phyloP scores from a whole-genome alignment of 1,284 basidiomycete genomes.

The Mycena citricolor region DNA sequence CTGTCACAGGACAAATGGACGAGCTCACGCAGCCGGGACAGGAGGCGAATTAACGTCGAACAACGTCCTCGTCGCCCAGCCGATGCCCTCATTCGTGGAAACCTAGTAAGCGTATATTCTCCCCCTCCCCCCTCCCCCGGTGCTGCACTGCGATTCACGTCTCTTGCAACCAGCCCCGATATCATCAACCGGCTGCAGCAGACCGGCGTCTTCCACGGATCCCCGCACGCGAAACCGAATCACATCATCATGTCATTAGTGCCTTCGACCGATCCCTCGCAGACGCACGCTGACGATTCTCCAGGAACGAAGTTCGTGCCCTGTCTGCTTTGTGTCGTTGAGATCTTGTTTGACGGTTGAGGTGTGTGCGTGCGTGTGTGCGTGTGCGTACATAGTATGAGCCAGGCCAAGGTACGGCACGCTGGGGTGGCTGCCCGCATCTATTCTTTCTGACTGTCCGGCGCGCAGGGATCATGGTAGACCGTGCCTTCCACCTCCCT shows the following conservation, averaged over 20 bases:
- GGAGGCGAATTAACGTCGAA: constrained; percentile 69
- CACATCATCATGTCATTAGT: constrained; percentile 74
- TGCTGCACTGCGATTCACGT: constrained; percentile 6
- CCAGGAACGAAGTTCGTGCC: constrained; percentile 21
- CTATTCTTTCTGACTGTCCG: constrained; percentile 1
- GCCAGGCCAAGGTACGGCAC: constrained; percentile 70
- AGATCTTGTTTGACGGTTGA: no score
- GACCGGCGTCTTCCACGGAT: constrained; percentile 60
- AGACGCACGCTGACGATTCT: constrained; percentile 5
- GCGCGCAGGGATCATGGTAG: constrained; percentile 65
- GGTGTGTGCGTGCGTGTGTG: no score
- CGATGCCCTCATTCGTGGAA: constrained; percentile 64
- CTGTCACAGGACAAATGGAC: no score
- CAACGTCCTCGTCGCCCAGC: constrained; percentile 59
- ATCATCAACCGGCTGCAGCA: constrained; percentile 66
- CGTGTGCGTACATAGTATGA: constrained; percentile 58
- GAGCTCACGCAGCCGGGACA: constrained; percentile 30
- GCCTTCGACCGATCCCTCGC: constrained; percentile 6
- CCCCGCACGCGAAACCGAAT: constrained; percentile 71
- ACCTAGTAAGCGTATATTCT: constrained; percentile 45
- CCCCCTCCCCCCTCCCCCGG: constrained; percentile 24
- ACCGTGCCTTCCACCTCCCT: constrained; percentile 24
- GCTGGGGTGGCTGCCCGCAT: not conserved
- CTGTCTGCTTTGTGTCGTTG: constrained; percentile 23
- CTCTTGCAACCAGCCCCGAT: constrained; percentile 57